A percentile compares a stretch with the other conserved stretches of the same genome.
Conservation (phyloP, 2,329 filamentous ascomycete species). For the Lasiodiplodia citricola region DNA sequence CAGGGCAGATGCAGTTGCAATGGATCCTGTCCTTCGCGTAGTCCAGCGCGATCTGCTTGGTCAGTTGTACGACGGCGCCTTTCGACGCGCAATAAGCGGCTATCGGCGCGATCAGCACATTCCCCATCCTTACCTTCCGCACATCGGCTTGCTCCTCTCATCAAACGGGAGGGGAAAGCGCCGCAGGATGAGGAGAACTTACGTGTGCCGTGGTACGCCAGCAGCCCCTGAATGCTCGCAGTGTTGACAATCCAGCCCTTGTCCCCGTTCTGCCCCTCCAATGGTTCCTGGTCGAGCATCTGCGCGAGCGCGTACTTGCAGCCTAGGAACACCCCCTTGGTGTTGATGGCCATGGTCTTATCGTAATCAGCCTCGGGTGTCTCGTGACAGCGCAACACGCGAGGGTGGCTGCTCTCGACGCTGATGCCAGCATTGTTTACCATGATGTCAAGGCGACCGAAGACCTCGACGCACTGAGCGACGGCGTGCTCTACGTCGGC, state of each 20-base stretch:
- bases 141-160: not conserved
- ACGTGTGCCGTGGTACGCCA: conserved; percentile 39
- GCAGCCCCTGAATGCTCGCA: conserved; percentile 42
- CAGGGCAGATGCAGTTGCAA: conserved; percentile 50
- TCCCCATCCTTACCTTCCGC: not conserved
- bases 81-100: conserved; percentile 55
- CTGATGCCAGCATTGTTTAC: conserved; percentile 46
- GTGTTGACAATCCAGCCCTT: conserved; percentile 49
- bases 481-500: conserved; percentile 35
- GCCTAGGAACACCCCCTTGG: conserved; percentile 46
- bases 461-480: conserved; percentile 34
- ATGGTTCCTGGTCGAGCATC: conserved; percentile 43
- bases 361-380: conserved; percentile 43
- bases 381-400: conserved; percentile 37
- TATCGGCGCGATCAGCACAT: conserved; percentile 18
- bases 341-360: conserved; percentile 44
- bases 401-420: conserved; percentile 35
- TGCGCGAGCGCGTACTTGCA: conserved; percentile 46
- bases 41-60: conserved; percentile 53
- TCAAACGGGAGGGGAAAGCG: not conserved
- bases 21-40: conserved; percentile 50
- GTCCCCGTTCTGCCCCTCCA: conserved; percentile 33
- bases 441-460: conserved; percentile 43
- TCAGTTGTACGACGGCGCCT: conserved; percentile 53
- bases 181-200: conserved; percentile 22